Evolutionary conservation across 2,329 filamentous ascomycete species (phyloP).

Genomic region (Colletotrichum tropicale): DNA sequence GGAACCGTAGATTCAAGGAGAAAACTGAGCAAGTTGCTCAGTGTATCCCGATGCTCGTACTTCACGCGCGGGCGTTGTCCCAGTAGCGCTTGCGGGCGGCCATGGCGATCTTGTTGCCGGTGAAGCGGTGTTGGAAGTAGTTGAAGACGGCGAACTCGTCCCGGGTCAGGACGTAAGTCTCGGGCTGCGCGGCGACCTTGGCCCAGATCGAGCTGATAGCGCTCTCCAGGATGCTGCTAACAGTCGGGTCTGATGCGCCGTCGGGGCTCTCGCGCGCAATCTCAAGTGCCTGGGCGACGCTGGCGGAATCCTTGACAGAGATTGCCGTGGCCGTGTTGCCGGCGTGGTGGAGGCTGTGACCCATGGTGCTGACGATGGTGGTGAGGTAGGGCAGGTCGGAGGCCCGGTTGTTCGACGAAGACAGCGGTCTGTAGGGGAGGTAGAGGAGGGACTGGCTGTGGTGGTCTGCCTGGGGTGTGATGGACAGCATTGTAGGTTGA

Average conservation of each 20-base stretch:
- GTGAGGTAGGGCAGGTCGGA: conserved; percentile 18
- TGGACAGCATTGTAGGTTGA: conserved; percentile 19
- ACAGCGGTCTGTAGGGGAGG: conserved; percentile 13
- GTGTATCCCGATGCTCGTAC: not conserved
- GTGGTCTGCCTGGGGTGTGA: conserved; percentile 21
- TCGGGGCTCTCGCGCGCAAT: conserved; percentile 76
- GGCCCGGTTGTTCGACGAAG: not conserved
- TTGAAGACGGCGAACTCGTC: conserved; percentile 90
- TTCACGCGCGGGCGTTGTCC: conserved; percentile 47
- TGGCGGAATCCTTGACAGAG: conserved; percentile 27
- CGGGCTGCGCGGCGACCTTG: conserved; percentile 67
- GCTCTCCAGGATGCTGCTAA: conserved; percentile 68
- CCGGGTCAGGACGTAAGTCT: conserved; percentile 73
- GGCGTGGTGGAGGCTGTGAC: conserved; percentile 13
- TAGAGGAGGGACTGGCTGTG: conserved; percentile 19
- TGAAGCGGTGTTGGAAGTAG: conserved; percentile 75
- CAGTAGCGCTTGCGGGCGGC: conserved; percentile 57
- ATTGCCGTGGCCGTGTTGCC: conserved; percentile 23
- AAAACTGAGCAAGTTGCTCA: not conserved
- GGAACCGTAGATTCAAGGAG: not conserved
- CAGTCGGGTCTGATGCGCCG: conserved; percentile 64
- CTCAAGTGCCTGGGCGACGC: conserved; percentile 72
- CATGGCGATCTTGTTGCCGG: conserved; percentile 52
- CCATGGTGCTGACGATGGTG: conserved; percentile 16
- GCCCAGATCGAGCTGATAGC: conserved; percentile 70